Evolutionary conservation across 192 early-diverging fungal genomes (phyloP), one percentile per base, ranked within the genome.

Genomic region (Funneliformis geosporum): DNA sequence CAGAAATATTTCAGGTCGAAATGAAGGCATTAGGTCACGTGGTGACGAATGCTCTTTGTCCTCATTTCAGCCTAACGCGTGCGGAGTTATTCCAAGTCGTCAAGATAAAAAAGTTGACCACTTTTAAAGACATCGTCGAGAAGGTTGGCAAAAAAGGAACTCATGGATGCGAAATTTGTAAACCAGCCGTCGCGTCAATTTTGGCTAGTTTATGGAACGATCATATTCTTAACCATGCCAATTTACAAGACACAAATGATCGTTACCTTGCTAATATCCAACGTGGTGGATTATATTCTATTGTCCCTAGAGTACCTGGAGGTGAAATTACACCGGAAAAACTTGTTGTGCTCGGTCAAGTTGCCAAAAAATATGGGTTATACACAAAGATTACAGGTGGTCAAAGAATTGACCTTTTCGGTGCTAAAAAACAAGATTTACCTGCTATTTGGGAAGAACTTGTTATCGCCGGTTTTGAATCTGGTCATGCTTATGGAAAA

Each of bases 321-420:
- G 91, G 91, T 47, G 91, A 92, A 81, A 83, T 92, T 33, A 93
- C 90, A 12, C 91, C 91, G 9, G 92, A 93, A 62, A 90, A 90
- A 60, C 83, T 92, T 14, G 79, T 87, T 68, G 88, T 85, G 27
- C 84, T 92, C 55, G 91, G 85, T 14, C 33, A 89, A 74, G 88
- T 92, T 55, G 91, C 91, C 40, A 88, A 91, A 80, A 82, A 91
- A 42, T 93, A 87, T 76, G 82, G 78, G 6, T 81, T 92, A 5
- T 92, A 92, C 60, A 91, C 88, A 0, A 92, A 92, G 81, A 92
- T 92, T 72, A 91, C 92, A 3, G 91, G 91, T 60, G 92, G 90
- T 38, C 92, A 92, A 75, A 84, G 91, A 61, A 92, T 92, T 76
- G 91, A 87, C 83, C 78, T 91, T 42, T 93, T 92, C 83, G 91